Percentiles rank a stretch among this genome's conserved stretches.
These are phyloP conservation scores for Artomyces pyxidatus DNA, from an alignment of 768 basidiomycete species.

Conservation along the genomic window DNA sequence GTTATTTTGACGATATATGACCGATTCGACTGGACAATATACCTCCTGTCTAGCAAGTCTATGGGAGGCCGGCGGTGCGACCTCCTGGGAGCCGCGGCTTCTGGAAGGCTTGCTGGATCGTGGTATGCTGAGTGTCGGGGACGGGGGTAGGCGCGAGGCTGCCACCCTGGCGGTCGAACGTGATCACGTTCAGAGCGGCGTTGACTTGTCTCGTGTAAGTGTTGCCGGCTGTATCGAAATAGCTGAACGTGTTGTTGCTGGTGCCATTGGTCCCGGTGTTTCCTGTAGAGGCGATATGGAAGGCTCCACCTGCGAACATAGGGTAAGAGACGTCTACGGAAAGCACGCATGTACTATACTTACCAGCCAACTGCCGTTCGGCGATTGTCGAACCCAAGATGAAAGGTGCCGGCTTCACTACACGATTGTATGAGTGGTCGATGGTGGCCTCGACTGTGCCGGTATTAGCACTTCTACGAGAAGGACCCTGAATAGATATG, in stretches of 20 bases:
- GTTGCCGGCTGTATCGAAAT: conserved; percentile 50
- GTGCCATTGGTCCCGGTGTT: conserved; percentile 57
- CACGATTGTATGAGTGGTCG: conserved; percentile 64
- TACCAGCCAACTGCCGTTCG: conserved; percentile 53
- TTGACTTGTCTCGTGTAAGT: conserved; percentile 55
- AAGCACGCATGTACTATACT: conserved; percentile 16
- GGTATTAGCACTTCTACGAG: not conserved
- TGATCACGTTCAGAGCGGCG: conserved; percentile 54
- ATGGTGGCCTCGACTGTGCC: conserved; percentile 42
- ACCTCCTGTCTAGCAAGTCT: too few species aligned
- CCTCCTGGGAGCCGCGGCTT: conserved; percentile 31
- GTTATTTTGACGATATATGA: too few species aligned
- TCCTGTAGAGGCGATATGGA: conserved; percentile 34
- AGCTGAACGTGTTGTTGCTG: conserved; percentile 59
- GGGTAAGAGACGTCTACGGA: not conserved
- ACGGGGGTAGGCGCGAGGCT: conserved; percentile 27
- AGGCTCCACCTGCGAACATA: conserved; percentile 37
- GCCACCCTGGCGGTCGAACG: conserved; percentile 49
- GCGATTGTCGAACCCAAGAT: conserved; percentile 48
- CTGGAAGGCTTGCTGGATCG: conserved; percentile 4
- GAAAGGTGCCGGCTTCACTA: conserved; percentile 49
- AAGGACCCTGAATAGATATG: not conserved
- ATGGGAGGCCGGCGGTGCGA: too few species aligned
- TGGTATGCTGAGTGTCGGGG: not conserved
- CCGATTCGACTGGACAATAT: conserved; percentile 14